Base-by-base conservation (phyloP, 257 asterid species). In the Lithospermum erythrorhizon region DNA sequence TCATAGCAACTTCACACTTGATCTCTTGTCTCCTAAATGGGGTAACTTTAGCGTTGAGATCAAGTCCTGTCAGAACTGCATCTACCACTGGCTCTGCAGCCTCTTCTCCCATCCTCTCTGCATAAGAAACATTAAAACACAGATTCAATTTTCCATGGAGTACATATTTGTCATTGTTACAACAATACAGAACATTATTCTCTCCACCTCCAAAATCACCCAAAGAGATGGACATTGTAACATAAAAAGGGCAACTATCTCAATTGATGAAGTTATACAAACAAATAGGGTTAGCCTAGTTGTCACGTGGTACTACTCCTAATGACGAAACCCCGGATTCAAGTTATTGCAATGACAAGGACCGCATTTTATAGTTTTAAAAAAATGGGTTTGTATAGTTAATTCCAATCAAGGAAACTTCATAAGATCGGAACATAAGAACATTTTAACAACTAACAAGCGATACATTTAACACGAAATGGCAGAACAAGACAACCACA, bases 31-130 rank as follows among this genome's bases (percentile, higher is more conserved):
- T 83, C 55, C 51, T 57, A 55, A 72, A 35, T 21, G 62, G 32
- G 35, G 57, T 61, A 73, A 61, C 55, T 53, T 68, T 64, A 23
- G 72, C 77, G 66, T 88, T 88, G 54, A 82, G 94, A 79, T 81
- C 95, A 65, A 84, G 70, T 21, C 61, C 60, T 58, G 70, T 69
- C 22, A 72, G 70, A 55, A 64, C 78, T 23, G 80, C 62, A 21
- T 55, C 35, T 35, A 58, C 62, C 22, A 64, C 65, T 30, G 22
- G 63, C 25, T 63, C 68, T 14, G 25, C 61, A 0, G 20, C 6
- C 51, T 23, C 77, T 57, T 55, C 66, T 64, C 59, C 75, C 57
- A 59, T 76, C 69, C 59, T 67, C 61, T 76, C 90, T 77, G 81
- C 72, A 72, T 65, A 75, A 75, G 68, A 76, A 74, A 74, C 73